These are phyloP conservation scores for Fusarium sp. DNA, from an alignment of 2,329 filamentous ascomycete genomes.

Conservation along the genomic window DNA sequence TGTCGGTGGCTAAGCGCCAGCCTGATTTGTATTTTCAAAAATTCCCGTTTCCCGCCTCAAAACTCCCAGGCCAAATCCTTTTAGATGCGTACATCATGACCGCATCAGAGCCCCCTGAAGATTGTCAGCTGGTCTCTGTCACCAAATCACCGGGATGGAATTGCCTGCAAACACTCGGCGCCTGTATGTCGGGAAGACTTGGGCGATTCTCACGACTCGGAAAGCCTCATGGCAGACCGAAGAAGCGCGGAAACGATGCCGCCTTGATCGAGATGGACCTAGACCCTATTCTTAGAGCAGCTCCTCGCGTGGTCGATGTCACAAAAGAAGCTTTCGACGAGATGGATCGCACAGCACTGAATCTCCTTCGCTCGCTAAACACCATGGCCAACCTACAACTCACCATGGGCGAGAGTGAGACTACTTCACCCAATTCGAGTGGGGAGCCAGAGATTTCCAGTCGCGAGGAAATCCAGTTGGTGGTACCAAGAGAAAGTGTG, in stretches of 20 bases:
- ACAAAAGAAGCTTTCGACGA: background rate
- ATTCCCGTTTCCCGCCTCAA: background rate
- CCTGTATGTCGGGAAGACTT: background rate
- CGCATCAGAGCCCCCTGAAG: rapidly evolving
- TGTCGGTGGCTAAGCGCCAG: background rate
- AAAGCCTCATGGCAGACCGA: background rate
- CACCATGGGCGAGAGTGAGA: background rate
- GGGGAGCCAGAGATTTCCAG: rapidly evolving
- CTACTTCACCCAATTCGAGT: rapidly evolving
- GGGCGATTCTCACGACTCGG: background rate
- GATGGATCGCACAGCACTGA: background rate
- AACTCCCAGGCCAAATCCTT: background rate
- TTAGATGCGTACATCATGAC: background rate
- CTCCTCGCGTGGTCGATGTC: rapidly evolving
- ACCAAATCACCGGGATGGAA: background rate
- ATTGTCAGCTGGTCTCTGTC: rapidly evolving
- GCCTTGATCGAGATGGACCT: background rate
- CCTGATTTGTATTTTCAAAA: background rate
- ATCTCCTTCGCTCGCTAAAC: background rate
- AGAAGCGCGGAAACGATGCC: background rate
- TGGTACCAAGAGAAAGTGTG: background rate
- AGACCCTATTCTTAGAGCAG: background rate
- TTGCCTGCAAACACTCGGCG: background rate
- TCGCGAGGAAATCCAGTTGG: background rate
- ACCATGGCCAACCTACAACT: background rate